These are phyloP conservation scores for Arthrobotrys conoides DNA, from an alignment of 2,329 filamentous ascomycete species.

Conservation along the genomic window DNA sequence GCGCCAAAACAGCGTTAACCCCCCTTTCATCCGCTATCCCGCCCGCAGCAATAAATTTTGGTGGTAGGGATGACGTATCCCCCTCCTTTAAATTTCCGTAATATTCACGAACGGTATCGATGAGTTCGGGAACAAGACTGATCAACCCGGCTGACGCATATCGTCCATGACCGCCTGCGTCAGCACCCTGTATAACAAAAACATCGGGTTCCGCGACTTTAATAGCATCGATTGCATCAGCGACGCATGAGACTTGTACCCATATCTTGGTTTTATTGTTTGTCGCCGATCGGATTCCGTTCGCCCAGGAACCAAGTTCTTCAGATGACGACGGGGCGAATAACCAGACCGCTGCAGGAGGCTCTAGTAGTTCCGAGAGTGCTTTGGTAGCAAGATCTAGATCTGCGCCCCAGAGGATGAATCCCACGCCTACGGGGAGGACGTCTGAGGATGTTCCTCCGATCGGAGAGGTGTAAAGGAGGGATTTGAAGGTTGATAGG, in stretches of 20 bases:
- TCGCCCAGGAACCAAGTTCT: slow-evolving; percentile 65
- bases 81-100: neutral
- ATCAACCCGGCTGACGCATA: slow-evolving; percentile 65
- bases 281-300: slow-evolving; percentile 62
- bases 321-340: slow-evolving; percentile 67
- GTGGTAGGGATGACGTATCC: neutral
- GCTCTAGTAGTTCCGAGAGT: slow-evolving; percentile 40
- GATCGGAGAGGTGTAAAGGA: slow-evolving; percentile 61
- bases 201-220: slow-evolving; percentile 64
- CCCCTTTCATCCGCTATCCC: slow-evolving; percentile 67
- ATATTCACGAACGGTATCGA: slow-evolving; percentile 63
- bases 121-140: slow-evolving; percentile 66
- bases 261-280: slow-evolving; percentile 40
- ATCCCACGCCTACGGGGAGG: slow-evolving; percentile 70
- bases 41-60: slow-evolving; percentile 64
- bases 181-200: slow-evolving; percentile 66
- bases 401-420: slow-evolving; percentile 69
- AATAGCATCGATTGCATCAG: slow-evolving; percentile 63
- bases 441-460: slow-evolving; percentile 46
- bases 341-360: slow-evolving; percentile 69
- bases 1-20: slow-evolving; percentile 65
- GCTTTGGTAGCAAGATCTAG: slow-evolving; percentile 64
- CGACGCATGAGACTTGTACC: slow-evolving; percentile 66
- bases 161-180: slow-evolving; percentile 67
- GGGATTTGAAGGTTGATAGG: slow-evolving; percentile 63